Evolutionary conservation across 129 eudicot species (phyloP).

Genomic region (Scalesia atractyloides): DNA sequence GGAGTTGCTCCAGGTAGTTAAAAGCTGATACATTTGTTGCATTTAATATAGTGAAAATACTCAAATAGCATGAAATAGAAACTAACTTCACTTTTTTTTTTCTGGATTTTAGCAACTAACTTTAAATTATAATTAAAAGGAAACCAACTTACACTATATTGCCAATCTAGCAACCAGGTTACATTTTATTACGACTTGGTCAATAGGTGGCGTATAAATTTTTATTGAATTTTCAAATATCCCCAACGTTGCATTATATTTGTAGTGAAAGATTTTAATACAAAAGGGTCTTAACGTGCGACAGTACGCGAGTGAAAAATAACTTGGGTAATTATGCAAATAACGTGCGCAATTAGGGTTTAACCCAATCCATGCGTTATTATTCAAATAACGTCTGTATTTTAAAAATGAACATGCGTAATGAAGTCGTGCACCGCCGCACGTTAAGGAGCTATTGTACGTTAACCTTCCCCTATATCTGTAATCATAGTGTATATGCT

Average conservation of each 20-base stretch:
- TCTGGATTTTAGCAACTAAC: not conserved
- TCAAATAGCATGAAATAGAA: not conserved
- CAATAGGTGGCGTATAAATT: not conserved
- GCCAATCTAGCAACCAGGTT: not conserved
- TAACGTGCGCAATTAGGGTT: too few relatives aligned
- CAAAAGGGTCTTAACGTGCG: too few relatives aligned
- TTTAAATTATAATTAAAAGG: not conserved
- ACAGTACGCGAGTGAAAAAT: too few relatives aligned
- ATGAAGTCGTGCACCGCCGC: too few relatives aligned
- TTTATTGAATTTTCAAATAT: not conserved
- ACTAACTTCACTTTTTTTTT: not conserved
- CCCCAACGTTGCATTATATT: not conserved
- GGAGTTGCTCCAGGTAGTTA: slow-evolving; percentile 71
- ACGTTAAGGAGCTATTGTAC: too few relatives aligned
- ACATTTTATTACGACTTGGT: not conserved
- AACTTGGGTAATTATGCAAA: too few relatives aligned
- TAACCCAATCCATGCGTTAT: too few relatives aligned
- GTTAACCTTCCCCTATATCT: not conserved
- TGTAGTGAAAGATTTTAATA: not conserved
- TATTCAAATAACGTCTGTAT: too few relatives aligned
- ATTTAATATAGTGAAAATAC: not conserved
- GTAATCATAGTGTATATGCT: not conserved
- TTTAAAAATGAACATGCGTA: too few relatives aligned
- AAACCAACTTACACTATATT: not conserved
- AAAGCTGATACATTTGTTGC: not conserved